Evolutionary conservation across 352 stramenopile species (phyloP).

Genomic region (Globisporangium spinosum): DNA sequence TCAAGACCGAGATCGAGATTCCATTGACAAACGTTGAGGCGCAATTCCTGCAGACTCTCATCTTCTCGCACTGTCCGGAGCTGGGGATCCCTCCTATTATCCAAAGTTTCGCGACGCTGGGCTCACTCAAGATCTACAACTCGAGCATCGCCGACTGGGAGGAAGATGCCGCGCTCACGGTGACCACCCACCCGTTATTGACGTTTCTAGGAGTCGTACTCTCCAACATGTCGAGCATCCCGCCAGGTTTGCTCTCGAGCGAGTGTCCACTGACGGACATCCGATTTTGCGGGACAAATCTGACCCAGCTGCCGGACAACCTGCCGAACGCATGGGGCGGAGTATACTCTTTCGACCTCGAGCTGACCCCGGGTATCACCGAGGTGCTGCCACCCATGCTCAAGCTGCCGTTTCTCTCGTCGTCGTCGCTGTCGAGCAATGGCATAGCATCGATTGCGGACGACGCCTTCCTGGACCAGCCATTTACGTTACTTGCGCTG

Average conservation of each 20-base stretch:
- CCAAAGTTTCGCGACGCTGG: background rate
- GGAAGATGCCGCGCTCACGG: slow-evolving; percentile 10
- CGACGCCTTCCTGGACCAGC: background rate
- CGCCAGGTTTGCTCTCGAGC: background rate
- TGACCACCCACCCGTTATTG: background rate
- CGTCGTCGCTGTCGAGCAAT: no score
- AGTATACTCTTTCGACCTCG: slow-evolving; percentile 1
- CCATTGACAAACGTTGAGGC: background rate
- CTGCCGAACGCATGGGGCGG: slow-evolving; percentile 5
- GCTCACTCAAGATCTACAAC: slow-evolving; percentile 17
- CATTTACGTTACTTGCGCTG: background rate
- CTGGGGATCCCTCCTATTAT: slow-evolving; percentile 5
- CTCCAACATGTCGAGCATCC: slow-evolving; percentile 12
- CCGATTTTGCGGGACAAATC: slow-evolving; percentile 13
- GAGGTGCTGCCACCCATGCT: background rate
- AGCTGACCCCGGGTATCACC: slow-evolving; percentile 2
- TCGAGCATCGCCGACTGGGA: slow-evolving; percentile 4
- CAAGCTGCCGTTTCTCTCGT: no score
- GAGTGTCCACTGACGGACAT: slow-evolving; percentile 8
- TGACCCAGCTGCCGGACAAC: slow-evolving; percentile 5
- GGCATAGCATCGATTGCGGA: no score
- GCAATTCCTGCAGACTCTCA: background rate
- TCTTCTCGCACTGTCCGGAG: slow-evolving; percentile 10
- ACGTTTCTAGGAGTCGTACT: background rate
- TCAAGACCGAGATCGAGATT: background rate